Evolutionary conservation across 352 stramenopile genomes (phyloP).

Genomic region (Blastocystis sp.): DNA sequence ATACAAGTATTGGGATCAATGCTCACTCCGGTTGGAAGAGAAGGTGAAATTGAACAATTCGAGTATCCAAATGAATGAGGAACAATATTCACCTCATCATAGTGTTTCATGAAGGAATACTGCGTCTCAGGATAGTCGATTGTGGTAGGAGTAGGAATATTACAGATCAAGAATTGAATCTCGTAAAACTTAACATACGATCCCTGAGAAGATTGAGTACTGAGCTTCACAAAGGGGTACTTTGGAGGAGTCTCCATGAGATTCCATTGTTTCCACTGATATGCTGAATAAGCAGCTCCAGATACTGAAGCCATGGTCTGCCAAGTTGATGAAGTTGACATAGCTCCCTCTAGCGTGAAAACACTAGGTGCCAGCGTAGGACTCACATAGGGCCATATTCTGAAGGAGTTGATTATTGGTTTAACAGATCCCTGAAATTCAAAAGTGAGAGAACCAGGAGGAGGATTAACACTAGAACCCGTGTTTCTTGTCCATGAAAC

Average conservation of each 20-base stretch:
- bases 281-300: neutral
- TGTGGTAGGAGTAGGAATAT: neutral
- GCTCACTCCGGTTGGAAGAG: neutral
- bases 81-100: neutral
- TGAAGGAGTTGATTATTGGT: neutral
- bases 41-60: neutral
- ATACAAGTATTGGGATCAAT: neutral
- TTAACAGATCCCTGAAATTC: neutral
- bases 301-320: neutral
- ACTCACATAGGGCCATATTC: neutral
- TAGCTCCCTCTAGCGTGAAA: neutral
- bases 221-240: neutral
- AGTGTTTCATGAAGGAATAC: neutral
- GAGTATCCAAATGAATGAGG: neutral
- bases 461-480: neutral
- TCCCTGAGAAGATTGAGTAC: neutral
- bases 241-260: neutral
- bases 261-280: neutral
- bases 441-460: neutral
- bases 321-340: neutral
- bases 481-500: neutral
- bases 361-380: neutral
- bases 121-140: neutral
- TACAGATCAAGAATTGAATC: constrained; percentile 50
- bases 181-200: neutral